Evolutionary conservation across 495 filamentous ascomycete species (phyloP), one percentile per base, ranked within the genome.

Genomic region (Opeltia flavorubescens): DNA sequence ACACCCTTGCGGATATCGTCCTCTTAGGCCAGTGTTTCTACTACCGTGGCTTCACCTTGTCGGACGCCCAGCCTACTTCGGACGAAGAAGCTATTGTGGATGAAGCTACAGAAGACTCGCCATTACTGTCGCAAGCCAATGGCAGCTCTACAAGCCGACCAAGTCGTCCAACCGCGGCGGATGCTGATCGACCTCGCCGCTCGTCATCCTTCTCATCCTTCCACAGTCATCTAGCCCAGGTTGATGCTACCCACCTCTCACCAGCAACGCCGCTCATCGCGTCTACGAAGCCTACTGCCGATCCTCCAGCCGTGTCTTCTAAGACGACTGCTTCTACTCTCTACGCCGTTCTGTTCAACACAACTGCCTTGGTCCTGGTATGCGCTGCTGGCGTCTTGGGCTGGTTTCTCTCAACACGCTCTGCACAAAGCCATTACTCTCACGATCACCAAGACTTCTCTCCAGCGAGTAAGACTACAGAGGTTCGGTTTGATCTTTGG

Each of bases 1-100:
- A 98, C 61, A 94, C 89, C 20, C 66, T 95, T 23, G 89, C 91
- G 45, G 91, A 96, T 59, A 72, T 95, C 20, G 85, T 95, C 2
- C 70, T 98, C 0, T 66, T 98, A 0, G 69, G 64, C 1, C 91
- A 98, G 62, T 94, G 84, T 55, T 89, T 96, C 62, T 96, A 89
- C 62, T 98, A 98, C 60, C 76, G 84, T 18, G 86, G 87, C 2
- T 86, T 91, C 50, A 85, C 77, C 1, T 67, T 85, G 54, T 61
- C 60, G 12, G 83, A 87, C 43, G 35, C 30, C 26, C 29, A 28
- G 26, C 30, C 38, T 12, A 39, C 40, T 0, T 43, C 30, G 21
- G 49, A 47, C 13, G 51, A 54, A 38, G 52, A 50, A 33, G 55
- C 43, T 1, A 38, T 43, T 8, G 46, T 29, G 41, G 50, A 44